Evolutionary conservation across 768 basidiomycete species (phyloP), one percentile per base, ranked within the genome.

Genomic region (Lentinula raphanica): DNA sequence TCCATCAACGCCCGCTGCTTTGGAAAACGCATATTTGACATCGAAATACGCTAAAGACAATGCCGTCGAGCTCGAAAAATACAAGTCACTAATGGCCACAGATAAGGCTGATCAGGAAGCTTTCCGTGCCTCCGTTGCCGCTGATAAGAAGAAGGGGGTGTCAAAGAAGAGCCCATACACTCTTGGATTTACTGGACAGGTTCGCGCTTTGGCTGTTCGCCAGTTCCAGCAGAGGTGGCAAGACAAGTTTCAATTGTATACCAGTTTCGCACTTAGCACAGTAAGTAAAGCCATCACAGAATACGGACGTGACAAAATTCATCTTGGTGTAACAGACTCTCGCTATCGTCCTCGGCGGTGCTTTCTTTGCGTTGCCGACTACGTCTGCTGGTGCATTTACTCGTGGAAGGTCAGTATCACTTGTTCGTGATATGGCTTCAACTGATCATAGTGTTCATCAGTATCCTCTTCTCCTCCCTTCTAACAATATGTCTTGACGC

Each of bases 321-420:
- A 28, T 50, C 60, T 66, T 19, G 29, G 56, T 63, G 17, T 40
- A 61, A 4, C 58, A 84, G 82, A 65, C 73, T 38, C 69, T 87
- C 28, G 79, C 85, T n/a, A 65, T 90, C 46, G 79, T 90, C 40
- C 75, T 90, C 62, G 92, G 92, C 35, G 85, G 79, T 7, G 83
- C 87, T 7, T 96, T 84, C 75, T 83, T 85, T 65, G 82, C 87
- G 49, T 79, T 88, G 49, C 89, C 91, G 1, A 65, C 79, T 13
- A 86, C 88, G 0, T 83, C 93, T 5, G 79, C 80, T 40, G 94
- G 94, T 31, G 90, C 87, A 0, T 97, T 97, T 72, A 93, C 92
- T 25, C 84, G 93, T 61, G 92, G 91, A 46, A 79, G 89, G 76
- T 76, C 58, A 45, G 69, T 58, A 36, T 12, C 2, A n/a, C n/a